These are phyloP conservation scores for Rubia tinctorum DNA, from an alignment of 305 asterid genomes.

Conservation along the genomic window DNA sequence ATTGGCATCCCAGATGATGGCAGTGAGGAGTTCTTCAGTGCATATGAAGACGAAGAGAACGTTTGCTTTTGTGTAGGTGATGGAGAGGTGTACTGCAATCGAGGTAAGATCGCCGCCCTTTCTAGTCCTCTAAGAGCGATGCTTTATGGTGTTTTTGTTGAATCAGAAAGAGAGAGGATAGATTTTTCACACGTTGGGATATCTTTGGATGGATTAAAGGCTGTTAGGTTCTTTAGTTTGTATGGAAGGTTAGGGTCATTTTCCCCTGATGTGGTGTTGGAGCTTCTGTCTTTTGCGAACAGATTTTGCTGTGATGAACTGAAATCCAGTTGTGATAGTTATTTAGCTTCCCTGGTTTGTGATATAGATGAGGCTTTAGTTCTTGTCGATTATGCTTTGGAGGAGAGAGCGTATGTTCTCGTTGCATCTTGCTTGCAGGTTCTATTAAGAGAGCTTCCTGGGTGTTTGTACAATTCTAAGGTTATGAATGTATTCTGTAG, in stretches of 20 bases:
- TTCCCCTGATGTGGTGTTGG: slow-evolving; percentile 42
- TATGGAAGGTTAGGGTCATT: slow-evolving; percentile 33
- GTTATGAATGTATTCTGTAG: slow-evolving; percentile 47
- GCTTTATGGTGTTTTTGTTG: slow-evolving; percentile 51
- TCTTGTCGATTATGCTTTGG: slow-evolving; percentile 54
- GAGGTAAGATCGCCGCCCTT: slow-evolving; percentile 52
- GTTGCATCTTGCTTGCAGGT: slow-evolving; percentile 60
- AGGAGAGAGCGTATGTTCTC: slow-evolving; percentile 47
- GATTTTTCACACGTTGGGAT: slow-evolving; percentile 54
- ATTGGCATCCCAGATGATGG: slow-evolving; percentile 8
- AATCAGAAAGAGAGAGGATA: slow-evolving; percentile 37
- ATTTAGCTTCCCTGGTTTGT: slow-evolving; percentile 44
- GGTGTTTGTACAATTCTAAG: slow-evolving; percentile 38
- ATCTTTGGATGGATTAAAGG: slow-evolving; percentile 47
- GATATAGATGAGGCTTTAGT: slow-evolving; percentile 48
- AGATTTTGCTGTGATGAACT: slow-evolving; percentile 58
- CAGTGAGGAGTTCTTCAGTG: slow-evolving; percentile 13
- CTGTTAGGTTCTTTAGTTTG: slow-evolving; percentile 40
- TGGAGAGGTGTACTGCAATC: slow-evolving; percentile 35
- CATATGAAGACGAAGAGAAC: slow-evolving; percentile 21
- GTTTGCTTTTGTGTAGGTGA: slow-evolving; percentile 46
- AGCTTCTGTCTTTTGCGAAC: slow-evolving; percentile 52
- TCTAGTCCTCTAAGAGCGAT: slow-evolving; percentile 47
- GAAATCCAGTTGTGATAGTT: slow-evolving; percentile 50
- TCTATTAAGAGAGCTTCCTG: slow-evolving; percentile 54